Conservation (phyloP, 1,284 basidiomycete genomes). For the Sanghuangporus sanghuang region DNA sequence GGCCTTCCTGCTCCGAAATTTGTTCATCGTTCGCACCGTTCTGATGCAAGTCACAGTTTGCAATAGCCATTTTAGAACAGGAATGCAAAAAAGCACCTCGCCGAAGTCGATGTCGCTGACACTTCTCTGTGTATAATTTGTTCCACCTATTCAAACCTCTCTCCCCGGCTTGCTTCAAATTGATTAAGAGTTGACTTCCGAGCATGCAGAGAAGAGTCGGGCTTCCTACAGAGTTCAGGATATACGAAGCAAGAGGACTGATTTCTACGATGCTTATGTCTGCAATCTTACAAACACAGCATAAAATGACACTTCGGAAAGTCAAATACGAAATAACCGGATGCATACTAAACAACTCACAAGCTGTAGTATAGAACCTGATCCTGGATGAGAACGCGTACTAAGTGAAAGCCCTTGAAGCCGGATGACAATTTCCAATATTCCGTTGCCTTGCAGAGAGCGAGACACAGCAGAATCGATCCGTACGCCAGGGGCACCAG, state of each 20-base stretch:
- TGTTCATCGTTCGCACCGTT: too few relatives aligned
- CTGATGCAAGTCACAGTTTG: too few relatives aligned
- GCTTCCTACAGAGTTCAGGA: background rate
- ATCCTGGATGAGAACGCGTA: conserved; percentile 2
- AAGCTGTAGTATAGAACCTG: background rate
- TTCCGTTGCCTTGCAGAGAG: conserved; percentile 1
- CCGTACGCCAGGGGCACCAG: background rate
- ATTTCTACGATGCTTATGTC: background rate
- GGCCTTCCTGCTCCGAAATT: too few relatives aligned
- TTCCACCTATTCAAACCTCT: background rate
- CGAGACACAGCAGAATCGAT: background rate
- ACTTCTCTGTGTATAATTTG: background rate
- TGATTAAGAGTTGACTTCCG: conserved; percentile 4
- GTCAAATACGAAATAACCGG: too few relatives aligned
- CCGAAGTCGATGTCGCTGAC: conserved; percentile 4
- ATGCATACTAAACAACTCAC: background rate
- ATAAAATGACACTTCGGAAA: background rate
- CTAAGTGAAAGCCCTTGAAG: conserved; percentile 1
- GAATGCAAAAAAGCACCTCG: too few relatives aligned
- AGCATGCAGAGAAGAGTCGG: conserved; percentile 5
- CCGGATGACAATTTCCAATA: background rate
- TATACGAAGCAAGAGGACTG: background rate
- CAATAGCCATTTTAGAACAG: too few relatives aligned
- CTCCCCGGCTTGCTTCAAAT: conserved; percentile 9
- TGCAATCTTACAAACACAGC: background rate